These are phyloP conservation scores for Zanthoxylum bungeanum DNA, from an alignment of 345 rosid species.

Conservation along the genomic window DNA sequence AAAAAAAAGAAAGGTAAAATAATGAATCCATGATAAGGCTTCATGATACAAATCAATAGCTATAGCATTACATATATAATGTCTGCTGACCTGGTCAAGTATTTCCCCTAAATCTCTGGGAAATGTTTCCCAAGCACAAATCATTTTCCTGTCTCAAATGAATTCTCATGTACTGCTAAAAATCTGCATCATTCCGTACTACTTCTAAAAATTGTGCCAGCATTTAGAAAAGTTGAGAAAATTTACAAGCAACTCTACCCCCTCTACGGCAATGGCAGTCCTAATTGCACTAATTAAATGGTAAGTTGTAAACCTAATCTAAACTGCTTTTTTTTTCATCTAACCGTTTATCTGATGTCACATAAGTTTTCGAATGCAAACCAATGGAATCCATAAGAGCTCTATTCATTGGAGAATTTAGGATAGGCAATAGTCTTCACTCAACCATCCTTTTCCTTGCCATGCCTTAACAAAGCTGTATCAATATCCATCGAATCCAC, in stretches of 20 bases:
- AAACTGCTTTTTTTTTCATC: slow-evolving; percentile 16
- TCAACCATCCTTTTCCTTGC: slow-evolving; percentile 11
- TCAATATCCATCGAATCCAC: slow-evolving; percentile 17
- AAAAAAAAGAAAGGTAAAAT: too few species aligned
- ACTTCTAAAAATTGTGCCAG: slow-evolving; percentile 18
- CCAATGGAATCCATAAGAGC: slow-evolving; percentile 12
- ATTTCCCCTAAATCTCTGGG: neutral
- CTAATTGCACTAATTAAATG: slow-evolving; percentile 32
- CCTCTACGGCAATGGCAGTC: slow-evolving; percentile 14
- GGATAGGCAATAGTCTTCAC: slow-evolving; percentile 14
- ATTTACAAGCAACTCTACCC: slow-evolving; percentile 32
- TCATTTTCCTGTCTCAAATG: slow-evolving; percentile 21
- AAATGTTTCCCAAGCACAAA: slow-evolving; percentile 6
- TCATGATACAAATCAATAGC: neutral
- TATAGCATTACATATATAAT: neutral
- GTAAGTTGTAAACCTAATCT: slow-evolving; percentile 26
- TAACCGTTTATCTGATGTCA: slow-evolving; percentile 20
- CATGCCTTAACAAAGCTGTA: slow-evolving; percentile 9
- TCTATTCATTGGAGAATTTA: slow-evolving; percentile 14
- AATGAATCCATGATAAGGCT: neutral
- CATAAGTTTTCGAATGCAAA: slow-evolving; percentile 22
- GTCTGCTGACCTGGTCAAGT: slow-evolving; percentile 19
- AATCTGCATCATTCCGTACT: too few species aligned
- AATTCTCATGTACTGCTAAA: too few species aligned
- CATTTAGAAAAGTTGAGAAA: slow-evolving; percentile 21